phyloP scores from a whole-genome alignment of 2,329 filamentous ascomycete species.

The Colletotrichum sp. region DNA sequence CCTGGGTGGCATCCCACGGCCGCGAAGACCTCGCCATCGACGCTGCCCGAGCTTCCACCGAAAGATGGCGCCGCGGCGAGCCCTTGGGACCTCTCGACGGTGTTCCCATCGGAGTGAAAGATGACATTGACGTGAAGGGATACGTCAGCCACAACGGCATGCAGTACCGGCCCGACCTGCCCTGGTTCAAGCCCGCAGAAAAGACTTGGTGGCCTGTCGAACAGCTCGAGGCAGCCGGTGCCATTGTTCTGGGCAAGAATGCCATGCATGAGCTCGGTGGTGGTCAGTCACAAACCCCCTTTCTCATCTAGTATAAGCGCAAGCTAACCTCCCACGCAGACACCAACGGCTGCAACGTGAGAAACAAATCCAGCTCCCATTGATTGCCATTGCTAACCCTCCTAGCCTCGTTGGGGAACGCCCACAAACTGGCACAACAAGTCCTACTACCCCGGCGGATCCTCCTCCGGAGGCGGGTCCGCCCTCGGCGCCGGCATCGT shows the following conservation, averaged over 20 bases:
- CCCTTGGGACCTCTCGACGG: conserved; percentile 77
- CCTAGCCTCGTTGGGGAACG: conserved; percentile 68
- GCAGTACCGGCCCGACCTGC: conserved; percentile 58
- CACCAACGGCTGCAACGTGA: conserved; percentile 80
- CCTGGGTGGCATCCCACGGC: conserved; percentile 72
- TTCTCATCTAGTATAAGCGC: background rate
- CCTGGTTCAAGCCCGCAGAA: conserved; percentile 53
- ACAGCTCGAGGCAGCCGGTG: conserved; percentile 76
- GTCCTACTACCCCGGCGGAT: conserved; percentile 80
- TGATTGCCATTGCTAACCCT: conserved; percentile 38
- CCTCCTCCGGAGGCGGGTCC: conserved; percentile 78
- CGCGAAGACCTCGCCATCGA: conserved; percentile 62
- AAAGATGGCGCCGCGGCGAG: conserved; percentile 71
- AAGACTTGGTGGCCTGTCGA: conserved; percentile 73
- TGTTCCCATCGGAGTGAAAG: conserved; percentile 83
- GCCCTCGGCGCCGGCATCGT: conserved; percentile 72
- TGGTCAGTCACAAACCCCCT: conserved; percentile 45
- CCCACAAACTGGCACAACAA: conserved; percentile 80
- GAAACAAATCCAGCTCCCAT: conserved; percentile 5
- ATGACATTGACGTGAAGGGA: conserved; percentile 75
- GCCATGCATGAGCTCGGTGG: conserved; percentile 84
- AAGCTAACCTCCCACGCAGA: conserved; percentile 48
- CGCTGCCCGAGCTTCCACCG: conserved; percentile 75
- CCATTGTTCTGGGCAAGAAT: conserved; percentile 76
- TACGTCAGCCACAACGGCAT: conserved; percentile 73